Percentiles rank a stretch among this genome's conserved stretches.
These are phyloP conservation scores for Luvunga scandens DNA, from an alignment of 345 rosid species.

Conservation along the genomic window DNA sequence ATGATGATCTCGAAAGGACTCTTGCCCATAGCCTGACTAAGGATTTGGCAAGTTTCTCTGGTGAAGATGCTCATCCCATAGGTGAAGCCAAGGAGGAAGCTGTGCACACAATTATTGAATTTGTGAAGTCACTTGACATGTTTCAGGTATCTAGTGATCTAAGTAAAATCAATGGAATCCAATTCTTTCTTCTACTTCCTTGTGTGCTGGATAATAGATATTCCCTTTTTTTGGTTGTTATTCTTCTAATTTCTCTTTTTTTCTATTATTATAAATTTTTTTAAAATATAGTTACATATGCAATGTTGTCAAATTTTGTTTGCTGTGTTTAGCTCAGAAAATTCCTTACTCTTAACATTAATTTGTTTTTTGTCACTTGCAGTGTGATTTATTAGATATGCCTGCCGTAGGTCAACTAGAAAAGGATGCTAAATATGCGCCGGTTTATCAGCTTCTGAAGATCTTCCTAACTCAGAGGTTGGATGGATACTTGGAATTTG, in stretches of 20 bases:
- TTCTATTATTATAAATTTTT: no score
- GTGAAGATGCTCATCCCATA: constrained; percentile 56
- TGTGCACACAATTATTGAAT: constrained; percentile 65
- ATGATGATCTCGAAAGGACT: no score
- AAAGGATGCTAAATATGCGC: constrained; percentile 66
- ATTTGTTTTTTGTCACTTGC: constrained; percentile 27
- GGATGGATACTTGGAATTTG: constrained; percentile 72
- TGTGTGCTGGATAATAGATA: background rate
- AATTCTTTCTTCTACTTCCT: background rate
- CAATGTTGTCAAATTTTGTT: background rate
- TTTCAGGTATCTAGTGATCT: constrained; percentile 60
- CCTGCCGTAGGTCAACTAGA: constrained; percentile 83
- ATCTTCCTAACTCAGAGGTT: constrained; percentile 79
- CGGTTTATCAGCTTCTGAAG: constrained; percentile 76
- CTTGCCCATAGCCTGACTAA: no score
- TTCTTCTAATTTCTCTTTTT: background rate
- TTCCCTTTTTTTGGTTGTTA: background rate
- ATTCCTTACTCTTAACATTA: background rate
- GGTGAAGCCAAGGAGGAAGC: constrained; percentile 94
- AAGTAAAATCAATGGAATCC: background rate
- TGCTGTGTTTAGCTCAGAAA: background rate
- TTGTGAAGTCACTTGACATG: constrained; percentile 83
- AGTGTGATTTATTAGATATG: constrained; percentile 94
- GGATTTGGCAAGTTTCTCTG: constrained; percentile 83
- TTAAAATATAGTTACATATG: background rate